Evolutionary conservation across 2,329 filamentous ascomycete species (phyloP).

Genomic region (Sphaerulina populicola): DNA sequence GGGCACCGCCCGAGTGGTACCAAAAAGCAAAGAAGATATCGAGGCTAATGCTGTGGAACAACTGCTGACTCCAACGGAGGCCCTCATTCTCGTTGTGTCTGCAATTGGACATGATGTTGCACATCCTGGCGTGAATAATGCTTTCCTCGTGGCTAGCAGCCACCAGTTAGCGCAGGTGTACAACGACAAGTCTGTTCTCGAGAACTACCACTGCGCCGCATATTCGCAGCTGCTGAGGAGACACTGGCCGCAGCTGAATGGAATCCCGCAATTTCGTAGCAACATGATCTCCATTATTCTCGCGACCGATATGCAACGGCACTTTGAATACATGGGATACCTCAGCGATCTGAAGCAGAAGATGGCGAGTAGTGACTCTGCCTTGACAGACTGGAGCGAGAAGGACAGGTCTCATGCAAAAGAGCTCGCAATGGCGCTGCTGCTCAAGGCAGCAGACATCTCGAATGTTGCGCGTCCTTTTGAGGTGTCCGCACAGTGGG

Average conservation of each 20-base stretch:
- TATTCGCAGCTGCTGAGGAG: conserved; percentile 91
- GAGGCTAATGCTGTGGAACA: conserved; percentile 55
- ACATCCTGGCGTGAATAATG: conserved; percentile 96
- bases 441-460: conserved; percentile 98
- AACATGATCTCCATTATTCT: conserved; percentile 97
- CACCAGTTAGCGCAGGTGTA: conserved; percentile 90
- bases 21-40: conserved; percentile 24
- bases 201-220: conserved; percentile 94
- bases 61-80: conserved; percentile 78
- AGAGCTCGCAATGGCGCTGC: conserved; percentile 72
- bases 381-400: conserved; percentile 64
- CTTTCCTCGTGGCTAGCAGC: conserved; percentile 85
- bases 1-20: conserved; percentile 55
- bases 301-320: conserved; percentile 92
- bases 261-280: conserved; percentile 69
- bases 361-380: conserved; percentile 56
- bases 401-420: conserved; percentile 69
- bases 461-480: conserved; percentile 91
- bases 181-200: conserved; percentile 91
- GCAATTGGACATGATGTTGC: conserved; percentile 98
- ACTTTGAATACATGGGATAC: conserved; percentile 93
- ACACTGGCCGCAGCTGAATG: conserved; percentile 79
- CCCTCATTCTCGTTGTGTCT: conserved; percentile 78
- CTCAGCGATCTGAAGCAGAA: conserved; percentile 73
- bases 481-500: conserved; percentile 78